A percentile compares a stretch with the other conserved stretches of the same genome.
phyloP scores from a whole-genome alignment of 768 basidiomycete species.

The Trametes elegans region DNA sequence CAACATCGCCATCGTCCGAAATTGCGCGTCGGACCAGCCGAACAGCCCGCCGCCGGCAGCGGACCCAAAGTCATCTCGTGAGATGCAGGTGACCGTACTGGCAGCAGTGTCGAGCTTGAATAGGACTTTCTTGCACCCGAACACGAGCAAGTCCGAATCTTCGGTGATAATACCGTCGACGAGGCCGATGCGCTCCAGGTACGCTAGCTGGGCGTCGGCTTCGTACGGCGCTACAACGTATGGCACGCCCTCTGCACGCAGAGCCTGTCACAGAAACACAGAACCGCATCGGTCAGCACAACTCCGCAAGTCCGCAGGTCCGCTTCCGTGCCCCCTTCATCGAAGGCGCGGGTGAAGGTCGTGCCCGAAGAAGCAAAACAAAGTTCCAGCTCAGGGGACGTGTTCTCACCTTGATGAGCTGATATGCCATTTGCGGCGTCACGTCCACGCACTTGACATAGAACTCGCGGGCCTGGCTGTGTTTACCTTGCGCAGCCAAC shows the following conservation, averaged over 20 bases:
- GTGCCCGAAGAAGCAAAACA: constrained; percentile 5
- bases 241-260: constrained; percentile 73
- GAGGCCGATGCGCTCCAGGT: constrained; percentile 76
- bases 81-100: constrained; percentile 64
- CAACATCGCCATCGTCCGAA: constrained; percentile 90
- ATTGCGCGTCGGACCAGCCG: constrained; percentile 89
- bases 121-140: constrained; percentile 91
- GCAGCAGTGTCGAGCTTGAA: constrained; percentile 83
- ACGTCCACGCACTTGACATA: constrained; percentile 94
- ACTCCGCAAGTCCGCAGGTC: neutral
- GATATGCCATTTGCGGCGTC: constrained; percentile 95
- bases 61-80: constrained; percentile 64
- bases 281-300: constrained; percentile 6
- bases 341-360: neutral
- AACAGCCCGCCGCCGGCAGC: constrained; percentile 60
- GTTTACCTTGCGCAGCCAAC: constrained; percentile 74
- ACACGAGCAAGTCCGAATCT: constrained; percentile 96
- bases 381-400: constrained; percentile 4
- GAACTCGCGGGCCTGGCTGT: constrained; percentile 78
- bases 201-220: constrained; percentile 95
- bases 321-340: neutral
- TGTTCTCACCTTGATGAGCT: constrained; percentile 86
- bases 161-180: constrained; percentile 95
- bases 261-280: constrained; percentile 51
- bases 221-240: constrained; percentile 98